These are phyloP conservation scores for Opeltia flavorubescens DNA, from an alignment of 495 filamentous ascomycete genomes.

Conservation along the genomic window DNA sequence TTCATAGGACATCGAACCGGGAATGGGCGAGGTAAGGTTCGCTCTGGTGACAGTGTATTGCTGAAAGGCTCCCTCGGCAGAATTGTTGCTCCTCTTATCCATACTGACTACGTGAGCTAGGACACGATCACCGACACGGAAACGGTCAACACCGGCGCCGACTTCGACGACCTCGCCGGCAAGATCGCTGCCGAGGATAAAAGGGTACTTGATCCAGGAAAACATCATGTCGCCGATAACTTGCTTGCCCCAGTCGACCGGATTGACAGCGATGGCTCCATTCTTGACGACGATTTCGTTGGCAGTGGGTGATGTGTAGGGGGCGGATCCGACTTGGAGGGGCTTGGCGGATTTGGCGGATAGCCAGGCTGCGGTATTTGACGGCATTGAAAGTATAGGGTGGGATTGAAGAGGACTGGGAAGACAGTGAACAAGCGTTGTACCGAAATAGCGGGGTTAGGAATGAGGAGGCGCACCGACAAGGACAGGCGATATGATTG, in stretches of 20 bases:
- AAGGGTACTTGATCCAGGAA: conserved; percentile 35
- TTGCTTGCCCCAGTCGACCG: conserved; percentile 1
- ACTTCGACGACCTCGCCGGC: conserved; percentile 36
- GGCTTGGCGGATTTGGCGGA: conserved; percentile 16
- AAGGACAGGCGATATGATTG: too few species aligned
- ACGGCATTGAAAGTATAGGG: too few species aligned
- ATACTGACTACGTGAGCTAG: conserved; percentile 6
- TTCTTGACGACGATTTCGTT: conserved; percentile 28
- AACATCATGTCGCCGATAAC: background rate
- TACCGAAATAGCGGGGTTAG: too few species aligned
- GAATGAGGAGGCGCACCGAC: too few species aligned
- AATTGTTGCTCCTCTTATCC: conserved; percentile 5
- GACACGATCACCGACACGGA: conserved; percentile 27
- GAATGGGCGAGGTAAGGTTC: conserved; percentile 29
- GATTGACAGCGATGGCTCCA: conserved; percentile 28
- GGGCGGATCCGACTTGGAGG: conserved; percentile 21
- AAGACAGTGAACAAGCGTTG: too few species aligned
- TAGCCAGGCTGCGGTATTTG: conserved; percentile 27
- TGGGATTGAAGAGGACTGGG: too few species aligned
- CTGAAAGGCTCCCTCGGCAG: conserved; percentile 35
- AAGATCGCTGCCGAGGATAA: conserved; percentile 38
- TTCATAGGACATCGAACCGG: conserved; percentile 29
- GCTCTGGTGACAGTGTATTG: conserved; percentile 27
- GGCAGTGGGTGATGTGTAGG: conserved; percentile 18
- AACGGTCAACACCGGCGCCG: conserved; percentile 15